These are phyloP conservation scores for Dactylellina parvicollis DNA, from an alignment of 2,329 filamentous ascomycete species.

Conservation along the genomic window DNA sequence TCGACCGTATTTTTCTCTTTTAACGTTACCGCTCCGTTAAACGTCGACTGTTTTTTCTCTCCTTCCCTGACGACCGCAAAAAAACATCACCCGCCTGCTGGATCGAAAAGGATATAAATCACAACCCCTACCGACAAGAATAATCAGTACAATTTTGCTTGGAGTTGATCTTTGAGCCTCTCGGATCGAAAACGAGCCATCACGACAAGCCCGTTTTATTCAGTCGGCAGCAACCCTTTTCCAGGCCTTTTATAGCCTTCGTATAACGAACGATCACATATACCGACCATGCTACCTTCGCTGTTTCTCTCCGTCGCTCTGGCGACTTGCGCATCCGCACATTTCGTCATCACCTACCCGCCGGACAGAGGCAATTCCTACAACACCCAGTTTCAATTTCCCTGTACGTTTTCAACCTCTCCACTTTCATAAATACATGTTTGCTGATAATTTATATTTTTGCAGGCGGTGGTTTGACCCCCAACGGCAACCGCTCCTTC, in stretches of 20 bases:
- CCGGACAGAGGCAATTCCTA: constrained; percentile 65
- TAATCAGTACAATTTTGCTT: constrained; percentile 2
- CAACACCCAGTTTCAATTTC: constrained; percentile 59
- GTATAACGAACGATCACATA: constrained; percentile 7
- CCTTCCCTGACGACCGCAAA: background rate
- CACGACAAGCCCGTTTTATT: background rate
- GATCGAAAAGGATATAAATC: constrained; percentile 21
- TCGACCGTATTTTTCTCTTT: constrained; percentile 10
- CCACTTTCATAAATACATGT: background rate
- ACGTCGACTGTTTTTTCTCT: background rate
- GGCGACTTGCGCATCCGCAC: constrained; percentile 63
- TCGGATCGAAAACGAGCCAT: background rate
- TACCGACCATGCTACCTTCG: constrained; percentile 36
- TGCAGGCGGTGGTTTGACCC: constrained; percentile 37
- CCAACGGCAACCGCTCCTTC: constrained; percentile 62
- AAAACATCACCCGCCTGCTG: constrained; percentile 43
- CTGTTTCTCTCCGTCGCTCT: constrained; percentile 28
- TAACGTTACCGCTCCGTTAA: background rate
- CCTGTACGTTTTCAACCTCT: constrained; percentile 57
- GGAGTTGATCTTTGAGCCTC: constrained; percentile 51
- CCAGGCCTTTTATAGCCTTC: background rate
- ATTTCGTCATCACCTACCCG: constrained; percentile 69
- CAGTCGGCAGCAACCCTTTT: background rate
- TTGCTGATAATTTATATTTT: background rate
- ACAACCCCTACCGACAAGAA: background rate